phyloP scores from a whole-genome alignment of 345 rosid species.

The Mangifera indica region DNA sequence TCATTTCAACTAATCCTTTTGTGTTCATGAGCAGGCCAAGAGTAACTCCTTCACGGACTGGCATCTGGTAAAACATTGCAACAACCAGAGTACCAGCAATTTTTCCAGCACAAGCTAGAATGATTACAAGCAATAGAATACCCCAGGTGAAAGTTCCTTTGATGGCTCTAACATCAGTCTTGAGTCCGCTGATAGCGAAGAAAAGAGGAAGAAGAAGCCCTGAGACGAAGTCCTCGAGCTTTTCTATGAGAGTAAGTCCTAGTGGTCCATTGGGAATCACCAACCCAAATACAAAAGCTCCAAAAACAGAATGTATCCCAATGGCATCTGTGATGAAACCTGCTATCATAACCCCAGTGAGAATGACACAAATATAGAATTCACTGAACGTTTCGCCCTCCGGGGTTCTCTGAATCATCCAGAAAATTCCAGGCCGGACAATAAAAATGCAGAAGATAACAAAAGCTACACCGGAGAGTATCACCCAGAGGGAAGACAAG shows the following conservation, averaged over 20 bases:
- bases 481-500: slow-evolving; percentile 69
- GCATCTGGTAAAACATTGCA: slow-evolving; percentile 64
- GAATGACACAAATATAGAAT: slow-evolving; percentile 72
- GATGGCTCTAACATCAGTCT: slow-evolving; percentile 54
- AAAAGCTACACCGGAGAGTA: slow-evolving; percentile 56
- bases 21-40: slow-evolving; percentile 93
- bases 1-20: slow-evolving; percentile 94
- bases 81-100: slow-evolving; percentile 62
- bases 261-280: slow-evolving; percentile 90
- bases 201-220: slow-evolving; percentile 94
- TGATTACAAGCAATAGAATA: slow-evolving; percentile 38
- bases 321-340: slow-evolving; percentile 92
- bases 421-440: slow-evolving; percentile 64
- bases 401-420: slow-evolving; percentile 77
- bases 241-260: slow-evolving; percentile 82
- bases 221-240: slow-evolving; percentile 91
- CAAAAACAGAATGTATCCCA: slow-evolving; percentile 92
- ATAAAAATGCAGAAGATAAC: slow-evolving; percentile 50
- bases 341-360: slow-evolving; percentile 90
- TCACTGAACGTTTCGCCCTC: slow-evolving; percentile 90
- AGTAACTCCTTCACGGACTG: slow-evolving; percentile 72
- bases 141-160: slow-evolving; percentile 51
- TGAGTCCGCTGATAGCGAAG: slow-evolving; percentile 91
- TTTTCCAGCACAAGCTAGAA: slow-evolving; percentile 71
- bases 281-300: slow-evolving; percentile 89